Base-by-base conservation (phyloP, 108 stramenopile genomes). In the Skeletonema potamos region DNA sequence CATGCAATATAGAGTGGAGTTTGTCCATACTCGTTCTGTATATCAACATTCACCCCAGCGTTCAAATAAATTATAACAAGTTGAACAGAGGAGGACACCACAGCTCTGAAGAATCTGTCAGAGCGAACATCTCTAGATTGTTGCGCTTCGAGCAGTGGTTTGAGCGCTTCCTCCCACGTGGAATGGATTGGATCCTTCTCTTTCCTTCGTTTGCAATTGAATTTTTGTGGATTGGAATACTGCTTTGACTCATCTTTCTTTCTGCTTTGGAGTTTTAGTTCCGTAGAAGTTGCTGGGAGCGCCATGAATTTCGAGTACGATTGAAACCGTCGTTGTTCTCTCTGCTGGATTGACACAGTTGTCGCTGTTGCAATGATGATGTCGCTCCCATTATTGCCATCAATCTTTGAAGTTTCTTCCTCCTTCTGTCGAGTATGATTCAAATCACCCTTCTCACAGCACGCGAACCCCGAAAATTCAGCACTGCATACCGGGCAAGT, bases 11-110 rank as follows among this genome's bases (percentile, higher is more conserved):
- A 94, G 58, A 94, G 55, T 2, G 88, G 79, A 6, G 88, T 85
- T 54, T 94, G 93, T 4, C 88, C 88, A 57, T 92, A 94, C 37
- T 86, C 87, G 66, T 93, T 91, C 37, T 60, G 72, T 18, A 64
- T 41, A 62, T 91, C 64, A 32, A 94, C 66, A 71, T 94, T 82
- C 17, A 94, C 80, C 1, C 91, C 93, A 22, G 84, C 77, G 10
- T 73, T 65, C 11, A 94, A 63, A 55, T 87, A 92, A 4, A 75
- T 85, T 18, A 66, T 66, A 0, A 90, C 84, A 41, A 77, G 66
- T 43, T 80, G 86, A 34, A 81, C 62, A 11, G 87, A 72, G 10
- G 72, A 73, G 24, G 79, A 68, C 10, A 84, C 66, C 6, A 87
- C 88, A 64, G 79, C 76, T 18, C 57, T 62, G 60, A 90, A 84